These are phyloP conservation scores for Trypanosoma platydactyli DNA, from an alignment of 208 protist genomes.

Conservation along the genomic window DNA sequence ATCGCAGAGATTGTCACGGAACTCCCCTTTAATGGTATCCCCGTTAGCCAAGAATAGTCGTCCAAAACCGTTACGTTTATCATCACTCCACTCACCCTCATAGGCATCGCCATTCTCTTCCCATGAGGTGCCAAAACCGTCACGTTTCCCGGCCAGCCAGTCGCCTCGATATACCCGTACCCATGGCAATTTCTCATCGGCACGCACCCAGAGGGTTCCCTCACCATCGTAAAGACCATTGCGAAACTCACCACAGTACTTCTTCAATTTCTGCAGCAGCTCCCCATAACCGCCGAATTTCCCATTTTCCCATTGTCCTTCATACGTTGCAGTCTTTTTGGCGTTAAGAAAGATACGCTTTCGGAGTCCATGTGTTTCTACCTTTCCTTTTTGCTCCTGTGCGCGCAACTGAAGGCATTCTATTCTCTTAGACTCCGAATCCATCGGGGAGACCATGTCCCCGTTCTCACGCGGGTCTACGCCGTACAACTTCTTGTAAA, in stretches of 20 bases:
- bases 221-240: slow-evolving; percentile 72
- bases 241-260: slow-evolving; percentile 86
- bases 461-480: slow-evolving; percentile 23
- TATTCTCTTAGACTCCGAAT: slow-evolving; percentile 2
- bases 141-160: slow-evolving; percentile 78
- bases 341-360: slow-evolving; percentile 84
- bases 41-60: slow-evolving; percentile 83
- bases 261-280: slow-evolving; percentile 68
- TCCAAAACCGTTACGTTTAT: slow-evolving; percentile 71
- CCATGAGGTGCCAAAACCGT: slow-evolving; percentile 86
- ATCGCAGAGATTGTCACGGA: slow-evolving; percentile 55
- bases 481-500: slow-evolving; percentile 48
- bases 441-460: not conserved
- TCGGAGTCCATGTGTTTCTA: slow-evolving; percentile 66
- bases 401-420: slow-evolving; percentile 20
- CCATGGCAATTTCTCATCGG: slow-evolving; percentile 51
- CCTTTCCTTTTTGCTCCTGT: slow-evolving; percentile 17
- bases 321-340: slow-evolving; percentile 79
- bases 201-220: slow-evolving; percentile 82
- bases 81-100: slow-evolving; percentile 71
- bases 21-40: slow-evolving; percentile 83
- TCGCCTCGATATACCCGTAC: slow-evolving; percentile 85
- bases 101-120: slow-evolving; percentile 85
- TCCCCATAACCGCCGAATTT: slow-evolving; percentile 86
- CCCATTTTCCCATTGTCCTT: slow-evolving; percentile 86